Evolutionary conservation across 208 protist genomes (phyloP), one percentile per base, ranked within the genome.

Genomic region (Trypanosoma cruzi): DNA sequence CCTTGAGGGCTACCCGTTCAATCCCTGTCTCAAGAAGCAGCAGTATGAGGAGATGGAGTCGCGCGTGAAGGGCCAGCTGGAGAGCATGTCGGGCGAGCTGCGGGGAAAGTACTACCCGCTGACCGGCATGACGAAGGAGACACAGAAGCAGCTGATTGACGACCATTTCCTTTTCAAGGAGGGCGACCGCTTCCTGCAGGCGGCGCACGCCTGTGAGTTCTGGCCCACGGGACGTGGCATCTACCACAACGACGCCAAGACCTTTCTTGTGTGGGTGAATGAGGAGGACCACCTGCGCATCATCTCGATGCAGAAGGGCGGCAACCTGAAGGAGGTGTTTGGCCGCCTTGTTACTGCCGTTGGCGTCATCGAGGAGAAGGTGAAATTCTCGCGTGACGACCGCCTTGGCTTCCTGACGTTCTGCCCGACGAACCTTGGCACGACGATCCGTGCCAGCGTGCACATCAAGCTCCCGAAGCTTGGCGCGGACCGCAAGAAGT

Each of bases 281-380:
- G 85, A 91, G 75, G 85, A 91, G 75, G 85, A 91, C 62, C 82
- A 91, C 64, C 68, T 88, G 67, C 71, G 85, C 52, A 85, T 91
- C 62, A 85, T 91, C 52, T 83, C 79, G 50, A 89, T 89, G 80
- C 79, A 87, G 64, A 78, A 85, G 64, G 82, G 80, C 52, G 80
- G 78, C 2, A 81, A 91, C 72, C 64, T 91, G 65, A 77, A 82
- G 61, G 73, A 82, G 55, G 79, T 88, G 24, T 88, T 88, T 46
- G 66, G 49, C 52, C 78, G 85, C 24, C 82, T 91, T 63, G 79
- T 74, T 40, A 11, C 66, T 18, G 73, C 71, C 31, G 73, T 77
- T 36, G 42, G 70, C 7, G 37, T 36, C 48, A 80, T 91, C 52
- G 77, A 82, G 66, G n/a, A 75, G 18, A 79, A 79, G 63, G 78